These are phyloP conservation scores for Circinella umbellata DNA, from an alignment of 371 early-diverging fungal genomes.

Conservation along the genomic window DNA sequence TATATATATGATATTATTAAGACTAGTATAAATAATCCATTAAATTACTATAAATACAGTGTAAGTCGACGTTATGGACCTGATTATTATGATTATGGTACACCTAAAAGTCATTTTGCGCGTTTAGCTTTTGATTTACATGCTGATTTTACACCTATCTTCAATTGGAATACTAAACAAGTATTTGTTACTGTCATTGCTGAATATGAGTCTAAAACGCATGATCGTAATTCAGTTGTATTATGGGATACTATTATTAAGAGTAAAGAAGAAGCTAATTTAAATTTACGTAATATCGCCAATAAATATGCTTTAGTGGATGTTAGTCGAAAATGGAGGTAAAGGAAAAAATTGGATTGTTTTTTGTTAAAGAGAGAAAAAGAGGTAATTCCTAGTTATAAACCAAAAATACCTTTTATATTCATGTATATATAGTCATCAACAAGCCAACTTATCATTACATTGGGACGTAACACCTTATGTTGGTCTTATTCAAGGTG, in stretches of 20 bases:
- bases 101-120: constrained; percentile 70
- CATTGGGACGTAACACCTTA: constrained; percentile 91
- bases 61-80: constrained; percentile 64
- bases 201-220: constrained; percentile 76
- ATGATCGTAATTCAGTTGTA: constrained; percentile 78
- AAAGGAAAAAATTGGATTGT: constrained; percentile 32
- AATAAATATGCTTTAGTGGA: constrained; percentile 79
- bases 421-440: constrained; percentile 27
- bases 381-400: background rate
- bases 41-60: constrained; percentile 23
- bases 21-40: background rate
- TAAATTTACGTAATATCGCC: constrained; percentile 61
- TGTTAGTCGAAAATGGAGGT: constrained; percentile 72
- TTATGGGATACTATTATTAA: constrained; percentile 93
- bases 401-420: too few species aligned
- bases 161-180: constrained; percentile 98
- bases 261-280: constrained; percentile 67
- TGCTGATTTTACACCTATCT: constrained; percentile 85
- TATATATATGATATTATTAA: background rate
- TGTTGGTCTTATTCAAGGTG: constrained; percentile 76
- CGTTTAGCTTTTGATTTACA: constrained; percentile 74
- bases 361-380: background rate
- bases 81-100: constrained; percentile 67
- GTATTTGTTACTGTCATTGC: constrained; percentile 88
- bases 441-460: constrained; percentile 76